These are phyloP conservation scores for Metschnikowia noctiluminum DNA, from an alignment of 805 yeast genomes.

Conservation along the genomic window DNA sequence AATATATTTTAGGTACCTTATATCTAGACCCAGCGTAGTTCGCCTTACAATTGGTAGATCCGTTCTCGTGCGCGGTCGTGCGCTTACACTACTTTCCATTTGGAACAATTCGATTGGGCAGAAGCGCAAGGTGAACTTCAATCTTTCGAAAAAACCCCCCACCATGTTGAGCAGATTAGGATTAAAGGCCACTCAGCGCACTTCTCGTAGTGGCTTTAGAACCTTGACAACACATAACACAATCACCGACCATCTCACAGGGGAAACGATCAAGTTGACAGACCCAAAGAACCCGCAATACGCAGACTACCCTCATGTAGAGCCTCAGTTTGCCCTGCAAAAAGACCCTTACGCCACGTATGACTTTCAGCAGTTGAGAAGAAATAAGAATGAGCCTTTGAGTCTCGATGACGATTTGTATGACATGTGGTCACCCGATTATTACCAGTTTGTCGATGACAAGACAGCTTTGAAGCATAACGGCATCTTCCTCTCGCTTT, in stretches of 20 bases:
- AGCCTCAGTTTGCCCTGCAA: slow-evolving; percentile 55
- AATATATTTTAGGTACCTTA: neutral
- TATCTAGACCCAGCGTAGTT: neutral
- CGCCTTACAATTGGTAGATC: no score
- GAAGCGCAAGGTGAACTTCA: slow-evolving; percentile 1
- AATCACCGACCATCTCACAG: slow-evolving; percentile 39
- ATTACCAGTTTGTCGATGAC: slow-evolving; percentile 58
- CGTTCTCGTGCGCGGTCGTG: slow-evolving; percentile 7
- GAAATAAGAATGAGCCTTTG: slow-evolving; percentile 71
- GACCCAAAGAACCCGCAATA: slow-evolving; percentile 42
- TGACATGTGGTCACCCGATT: slow-evolving; percentile 87
- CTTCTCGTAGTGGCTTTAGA: slow-evolving; percentile 9
- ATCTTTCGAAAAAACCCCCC: neutral
- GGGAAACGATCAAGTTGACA: slow-evolving; percentile 36
- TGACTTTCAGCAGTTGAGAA: slow-evolving; percentile 78
- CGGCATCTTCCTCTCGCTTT: slow-evolving; percentile 42
- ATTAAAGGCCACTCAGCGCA: slow-evolving; percentile 10
- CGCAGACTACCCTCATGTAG: slow-evolving; percentile 64
- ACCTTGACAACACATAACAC: slow-evolving; percentile 34
- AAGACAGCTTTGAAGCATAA: slow-evolving; percentile 58
- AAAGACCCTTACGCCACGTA: slow-evolving; percentile 70
- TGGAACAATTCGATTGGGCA: slow-evolving; percentile 16
- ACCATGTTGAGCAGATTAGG: slow-evolving; percentile 31
- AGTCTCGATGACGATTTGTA: slow-evolving; percentile 68
- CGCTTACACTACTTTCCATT: slow-evolving; percentile 12